Percentiles rank a stretch among this genome's conserved stretches.
phyloP scores from a whole-genome alignment of 2,329 filamentous ascomycete species.

The Teratosphaeriaceae sp. region DNA sequence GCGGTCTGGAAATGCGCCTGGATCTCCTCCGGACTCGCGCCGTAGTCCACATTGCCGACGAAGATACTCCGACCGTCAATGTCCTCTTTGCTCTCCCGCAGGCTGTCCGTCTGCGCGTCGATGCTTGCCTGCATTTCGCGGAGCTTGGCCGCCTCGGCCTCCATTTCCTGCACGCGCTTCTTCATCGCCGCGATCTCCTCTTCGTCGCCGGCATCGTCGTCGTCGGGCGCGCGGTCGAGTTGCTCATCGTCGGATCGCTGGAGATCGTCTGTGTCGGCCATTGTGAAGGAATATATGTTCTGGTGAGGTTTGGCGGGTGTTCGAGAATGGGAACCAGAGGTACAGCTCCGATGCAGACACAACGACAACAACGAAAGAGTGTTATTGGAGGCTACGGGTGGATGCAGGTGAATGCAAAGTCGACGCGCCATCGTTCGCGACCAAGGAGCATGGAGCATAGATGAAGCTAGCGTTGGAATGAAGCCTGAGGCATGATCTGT shows the following conservation, averaged over 20 bases:
- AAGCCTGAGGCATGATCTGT: neutral
- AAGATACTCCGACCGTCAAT: slow-evolving; percentile 95
- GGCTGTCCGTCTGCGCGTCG: slow-evolving; percentile 75
- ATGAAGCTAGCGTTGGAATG: neutral
- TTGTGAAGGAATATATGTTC: neutral
- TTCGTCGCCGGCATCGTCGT: slow-evolving; percentile 30
- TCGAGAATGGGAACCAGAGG: too few relatives aligned
- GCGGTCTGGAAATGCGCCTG: slow-evolving; percentile 98
- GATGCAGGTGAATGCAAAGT: too few relatives aligned
- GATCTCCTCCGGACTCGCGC: slow-evolving; percentile 93
- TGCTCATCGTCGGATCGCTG: slow-evolving; percentile 21
- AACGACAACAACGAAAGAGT: too few relatives aligned
- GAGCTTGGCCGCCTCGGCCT: slow-evolving; percentile 52
- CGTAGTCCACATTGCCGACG: slow-evolving; percentile 97
- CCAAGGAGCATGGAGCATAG: too few relatives aligned
- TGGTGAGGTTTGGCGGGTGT: too few relatives aligned
- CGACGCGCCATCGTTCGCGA: too few relatives aligned
- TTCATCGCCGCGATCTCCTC: slow-evolving; percentile 45
- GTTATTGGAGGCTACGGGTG: too few relatives aligned
- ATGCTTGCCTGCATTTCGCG: slow-evolving; percentile 54
- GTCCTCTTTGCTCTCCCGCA: slow-evolving; percentile 90
- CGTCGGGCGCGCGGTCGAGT: slow-evolving; percentile 17
- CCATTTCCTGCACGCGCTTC: slow-evolving; percentile 49
- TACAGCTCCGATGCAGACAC: too few relatives aligned
- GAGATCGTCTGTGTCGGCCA: slow-evolving; percentile 2